Percentiles rank a stretch among this genome's conserved stretches.
Conservation (phyloP, 345 rosid genomes). For the Rhodamnia argentea region DNA sequence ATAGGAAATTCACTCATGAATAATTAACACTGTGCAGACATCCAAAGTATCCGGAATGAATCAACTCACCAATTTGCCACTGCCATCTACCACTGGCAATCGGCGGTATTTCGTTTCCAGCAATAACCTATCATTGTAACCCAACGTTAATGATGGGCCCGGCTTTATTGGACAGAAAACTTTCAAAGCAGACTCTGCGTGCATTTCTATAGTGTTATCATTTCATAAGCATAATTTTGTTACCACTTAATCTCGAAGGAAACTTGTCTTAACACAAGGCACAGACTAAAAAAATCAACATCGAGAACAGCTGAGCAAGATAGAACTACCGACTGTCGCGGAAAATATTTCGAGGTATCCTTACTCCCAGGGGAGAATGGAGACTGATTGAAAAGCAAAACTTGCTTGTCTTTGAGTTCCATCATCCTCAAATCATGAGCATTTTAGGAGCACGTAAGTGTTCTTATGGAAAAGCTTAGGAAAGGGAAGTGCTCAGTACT, state of each 20-base stretch:
- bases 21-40: not conserved
- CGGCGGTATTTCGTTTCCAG: constrained; percentile 83
- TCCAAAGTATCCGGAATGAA: not conserved
- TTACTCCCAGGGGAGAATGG: not conserved
- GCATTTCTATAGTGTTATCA: too few relatives aligned
- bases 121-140: constrained; percentile 43
- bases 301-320: not conserved
- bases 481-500: not conserved
- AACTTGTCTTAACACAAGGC: too few relatives aligned
- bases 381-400: not conserved
- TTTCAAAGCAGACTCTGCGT: too few relatives aligned
- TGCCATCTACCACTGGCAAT: constrained; percentile 68
- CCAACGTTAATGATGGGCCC: not conserved
- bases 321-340: not conserved
- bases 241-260: too few relatives aligned
- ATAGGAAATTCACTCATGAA: not conserved
- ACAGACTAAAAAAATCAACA: not conserved
- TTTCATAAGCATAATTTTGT: too few relatives aligned
- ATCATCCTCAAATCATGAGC: not conserved
- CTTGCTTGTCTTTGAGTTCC: not conserved
- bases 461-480: not conserved
- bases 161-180: not conserved
- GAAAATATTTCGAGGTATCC: not conserved
- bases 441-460: not conserved
- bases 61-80: constrained; percentile 66